These are phyloP conservation scores for Glycine soja DNA, from an alignment of 306 rosid genomes.

Conservation along the genomic window DNA sequence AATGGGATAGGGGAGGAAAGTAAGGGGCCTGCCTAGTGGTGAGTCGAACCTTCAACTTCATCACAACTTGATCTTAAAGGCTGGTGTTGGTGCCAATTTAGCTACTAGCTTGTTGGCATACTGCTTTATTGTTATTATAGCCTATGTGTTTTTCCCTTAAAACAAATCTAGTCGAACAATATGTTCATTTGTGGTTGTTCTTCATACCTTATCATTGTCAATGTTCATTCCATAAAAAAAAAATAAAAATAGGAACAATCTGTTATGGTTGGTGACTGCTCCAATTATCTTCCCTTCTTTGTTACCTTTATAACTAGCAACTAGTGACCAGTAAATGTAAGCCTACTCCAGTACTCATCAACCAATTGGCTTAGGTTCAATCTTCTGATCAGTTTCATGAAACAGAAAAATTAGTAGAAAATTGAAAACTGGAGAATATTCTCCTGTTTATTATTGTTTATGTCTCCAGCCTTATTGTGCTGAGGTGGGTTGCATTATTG, in stretches of 20 bases:
- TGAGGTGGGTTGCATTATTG: constrained; percentile 4
- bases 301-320: neutral
- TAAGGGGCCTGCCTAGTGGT: no score
- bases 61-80: neutral
- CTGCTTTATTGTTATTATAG: neutral
- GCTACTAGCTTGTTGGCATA: neutral
- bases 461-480: neutral
- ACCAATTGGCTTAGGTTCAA: constrained; percentile 10
- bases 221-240: neutral
- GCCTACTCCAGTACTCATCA: constrained; percentile 11
- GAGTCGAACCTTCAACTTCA: neutral
- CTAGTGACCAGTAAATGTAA: constrained; percentile 9
- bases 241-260: neutral
- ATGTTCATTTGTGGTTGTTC: neutral
- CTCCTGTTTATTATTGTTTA: neutral
- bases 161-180: neutral
- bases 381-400: neutral
- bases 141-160: neutral
- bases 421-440: neutral
- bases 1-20: neutral
- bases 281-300: neutral
- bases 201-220: no score
- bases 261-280: neutral
- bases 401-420: no score
- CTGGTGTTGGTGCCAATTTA: neutral